phyloP scores from a whole-genome alignment of 2,329 filamentous ascomycete genomes.

The Phyllosticta citrichinensis region DNA sequence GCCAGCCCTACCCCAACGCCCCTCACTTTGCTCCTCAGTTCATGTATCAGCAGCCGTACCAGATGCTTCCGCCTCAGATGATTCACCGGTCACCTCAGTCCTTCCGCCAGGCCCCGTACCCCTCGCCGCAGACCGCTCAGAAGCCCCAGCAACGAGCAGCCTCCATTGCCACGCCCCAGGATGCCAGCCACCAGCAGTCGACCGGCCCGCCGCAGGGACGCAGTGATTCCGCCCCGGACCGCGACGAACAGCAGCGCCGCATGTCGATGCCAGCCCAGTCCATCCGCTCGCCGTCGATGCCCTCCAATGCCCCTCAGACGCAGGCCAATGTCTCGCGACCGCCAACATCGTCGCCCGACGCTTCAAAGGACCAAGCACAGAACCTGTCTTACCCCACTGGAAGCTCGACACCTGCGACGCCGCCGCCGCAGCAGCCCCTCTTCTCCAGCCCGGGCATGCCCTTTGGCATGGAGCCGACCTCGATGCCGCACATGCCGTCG shows the following conservation, averaged over 20 bases:
- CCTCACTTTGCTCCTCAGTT: constrained; percentile 32
- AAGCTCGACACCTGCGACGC: constrained; percentile 1
- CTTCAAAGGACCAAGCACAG: neutral
- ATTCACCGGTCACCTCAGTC: constrained; percentile 20
- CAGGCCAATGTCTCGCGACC: neutral
- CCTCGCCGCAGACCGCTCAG: constrained; percentile 33
- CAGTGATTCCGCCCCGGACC: constrained; percentile 15
- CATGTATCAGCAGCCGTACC: constrained; percentile 22
- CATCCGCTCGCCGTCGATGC: constrained; percentile 14
- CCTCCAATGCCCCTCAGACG: constrained; percentile 12
- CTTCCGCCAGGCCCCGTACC: constrained; percentile 14
- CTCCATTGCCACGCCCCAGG: constrained; percentile 35
- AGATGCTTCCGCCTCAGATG: constrained; percentile 26
- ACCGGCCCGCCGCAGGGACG: constrained; percentile 14
- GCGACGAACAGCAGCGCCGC: constrained; percentile 24
- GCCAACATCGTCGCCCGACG: neutral
- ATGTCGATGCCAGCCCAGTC: constrained; percentile 34
- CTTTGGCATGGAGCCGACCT: constrained; percentile 17
- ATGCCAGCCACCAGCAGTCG: constrained; percentile 21
- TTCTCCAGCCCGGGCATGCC: constrained; percentile 14
- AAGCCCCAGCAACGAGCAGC: constrained; percentile 33
- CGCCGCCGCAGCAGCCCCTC: constrained; percentile 16
- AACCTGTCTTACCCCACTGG: neutral
- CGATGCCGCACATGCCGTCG: constrained; percentile 17
- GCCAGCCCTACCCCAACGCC: constrained; percentile 25